Evolutionary conservation across 768 basidiomycete genomes (phyloP), one percentile per base, ranked within the genome.

Genomic region (Lenzites betulinus): DNA sequence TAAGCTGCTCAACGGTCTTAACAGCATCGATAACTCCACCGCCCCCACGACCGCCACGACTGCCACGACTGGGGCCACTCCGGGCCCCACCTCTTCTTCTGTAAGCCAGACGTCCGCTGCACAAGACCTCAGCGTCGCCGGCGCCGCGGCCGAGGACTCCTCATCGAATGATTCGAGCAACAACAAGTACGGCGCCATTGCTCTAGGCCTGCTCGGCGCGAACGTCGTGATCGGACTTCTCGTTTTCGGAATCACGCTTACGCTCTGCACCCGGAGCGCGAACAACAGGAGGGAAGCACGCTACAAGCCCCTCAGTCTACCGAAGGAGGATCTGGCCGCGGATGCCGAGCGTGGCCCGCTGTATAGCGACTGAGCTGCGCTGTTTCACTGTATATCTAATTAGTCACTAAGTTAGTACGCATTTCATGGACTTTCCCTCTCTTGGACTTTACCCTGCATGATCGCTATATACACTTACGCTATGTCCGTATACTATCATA

Each of bases 271-370:
- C 7, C 55, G 55, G 5, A 46, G 55, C 12, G 20, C 25, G 26
- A 56, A 26, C 46, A 25, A 26, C 0, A 18, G 36, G 25, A 23
- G 55, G 25, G 47, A 49, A 6, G 36, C 46, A 5, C 36, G 47
- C 18, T 56, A 56, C 47, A 39, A 41, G 36, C 55, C 46, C 41
- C 36, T 56, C 13, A 44, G 55, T 6, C 47, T 56, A 25, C 55
- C 55, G 16, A 49, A 56, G 47, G 46, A 48, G 23, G 38, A 28
- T 12, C n/a, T 30, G 20, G 43, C 12, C 18, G 20, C 18, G 23
- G 51, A 53, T n/a, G 16, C 46, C 2, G 46, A 41, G 55, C 48
- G 46, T 7, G 55, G 55, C 0, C 9, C 55, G 23, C 25, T 39
- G 23, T 56, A 56, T 33, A 23, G 20, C 13, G 55, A 38, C 12